Percentiles rank a stretch among this genome's conserved stretches.
Conservation (phyloP, 371 early-diverging fungal species). For the Polyrhizophydium stewartii region DNA sequence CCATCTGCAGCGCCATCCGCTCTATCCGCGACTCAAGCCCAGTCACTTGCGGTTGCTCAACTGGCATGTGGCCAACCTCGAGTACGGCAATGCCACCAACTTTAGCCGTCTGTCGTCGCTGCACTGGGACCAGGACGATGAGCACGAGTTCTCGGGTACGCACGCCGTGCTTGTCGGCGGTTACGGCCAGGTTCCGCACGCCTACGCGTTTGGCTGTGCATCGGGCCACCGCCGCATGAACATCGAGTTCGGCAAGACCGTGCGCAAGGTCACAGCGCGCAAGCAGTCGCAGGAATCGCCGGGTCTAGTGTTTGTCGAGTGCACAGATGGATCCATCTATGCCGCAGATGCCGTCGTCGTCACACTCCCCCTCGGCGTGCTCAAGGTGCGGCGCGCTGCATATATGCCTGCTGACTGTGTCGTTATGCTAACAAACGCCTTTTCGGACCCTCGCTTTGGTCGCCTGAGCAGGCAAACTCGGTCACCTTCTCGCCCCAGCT, state of each 20-base stretch:
- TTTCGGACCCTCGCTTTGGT: background rate
- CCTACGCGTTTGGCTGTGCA: slow-evolving; percentile 28
- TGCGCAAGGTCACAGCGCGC: slow-evolving; percentile 2
- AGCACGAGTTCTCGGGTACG: slow-evolving; percentile 21
- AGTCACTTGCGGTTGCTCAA: slow-evolving; percentile 31
- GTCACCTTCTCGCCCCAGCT: slow-evolving; percentile 33
- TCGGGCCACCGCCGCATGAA: slow-evolving; percentile 19
- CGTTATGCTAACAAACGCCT: background rate
- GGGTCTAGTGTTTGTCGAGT: slow-evolving; percentile 11
- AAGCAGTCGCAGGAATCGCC: background rate
- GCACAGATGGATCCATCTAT: slow-evolving; percentile 21
- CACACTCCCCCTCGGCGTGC: slow-evolving; percentile 35
- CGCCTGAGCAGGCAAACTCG: slow-evolving; percentile 1
- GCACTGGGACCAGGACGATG: slow-evolving; percentile 44
- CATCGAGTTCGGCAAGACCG: slow-evolving; percentile 24
- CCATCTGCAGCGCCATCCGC: slow-evolving; percentile 32
- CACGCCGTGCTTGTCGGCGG: background rate
- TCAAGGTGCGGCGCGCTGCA: slow-evolving; percentile 14
- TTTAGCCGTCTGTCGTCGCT: slow-evolving; percentile 30
- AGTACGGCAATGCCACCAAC: slow-evolving; percentile 40
- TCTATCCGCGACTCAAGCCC: slow-evolving; percentile 17
- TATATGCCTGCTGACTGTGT: background rate
- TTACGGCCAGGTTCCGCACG: slow-evolving; percentile 23
- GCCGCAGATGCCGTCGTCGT: slow-evolving; percentile 23
- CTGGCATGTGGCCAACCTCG: slow-evolving; percentile 44